Evolutionary conservation across 306 rosid genomes (phyloP).

Genomic region (Medicago lupulina): DNA sequence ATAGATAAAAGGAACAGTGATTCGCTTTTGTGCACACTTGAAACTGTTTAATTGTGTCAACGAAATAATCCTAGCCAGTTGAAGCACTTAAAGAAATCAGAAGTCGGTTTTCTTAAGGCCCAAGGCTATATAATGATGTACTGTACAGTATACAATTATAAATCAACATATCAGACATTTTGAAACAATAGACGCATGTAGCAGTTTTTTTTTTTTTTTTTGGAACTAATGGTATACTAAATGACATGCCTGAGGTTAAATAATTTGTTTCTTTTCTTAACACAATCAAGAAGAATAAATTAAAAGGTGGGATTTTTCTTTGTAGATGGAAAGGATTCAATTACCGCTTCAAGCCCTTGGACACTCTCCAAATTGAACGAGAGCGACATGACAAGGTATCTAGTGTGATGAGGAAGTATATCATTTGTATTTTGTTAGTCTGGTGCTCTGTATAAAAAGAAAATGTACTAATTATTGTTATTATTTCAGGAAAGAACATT

Average conservation of each 20-base stretch:
- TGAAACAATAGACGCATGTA: neutral
- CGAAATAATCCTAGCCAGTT: neutral
- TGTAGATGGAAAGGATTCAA: conserved; percentile 80
- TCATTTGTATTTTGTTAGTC: neutral
- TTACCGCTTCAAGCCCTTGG: conserved; percentile 58
- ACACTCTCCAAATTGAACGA: conserved; percentile 66
- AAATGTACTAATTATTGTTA: conserved; percentile 15
- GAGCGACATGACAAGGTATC: conserved; percentile 70
- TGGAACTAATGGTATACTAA: conserved; percentile 6
- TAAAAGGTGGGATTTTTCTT: neutral
- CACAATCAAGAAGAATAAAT: conserved; percentile 3
- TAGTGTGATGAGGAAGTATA: neutral
- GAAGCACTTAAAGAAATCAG: neutral
- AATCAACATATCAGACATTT: neutral
- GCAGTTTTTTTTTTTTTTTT: neutral
- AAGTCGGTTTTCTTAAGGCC: neutral
- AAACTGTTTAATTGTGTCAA: neutral
- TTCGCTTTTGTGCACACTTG: neutral
- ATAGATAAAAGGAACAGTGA: neutral
- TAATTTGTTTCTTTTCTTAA: neutral
- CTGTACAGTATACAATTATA: neutral
- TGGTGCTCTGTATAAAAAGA: neutral
- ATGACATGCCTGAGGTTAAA: neutral
- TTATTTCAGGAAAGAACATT: conserved; percentile 62
- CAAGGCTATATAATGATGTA: neutral